Conservation (phyloP, 371 early-diverging fungal genomes). For the Mortierella sp. region DNA sequence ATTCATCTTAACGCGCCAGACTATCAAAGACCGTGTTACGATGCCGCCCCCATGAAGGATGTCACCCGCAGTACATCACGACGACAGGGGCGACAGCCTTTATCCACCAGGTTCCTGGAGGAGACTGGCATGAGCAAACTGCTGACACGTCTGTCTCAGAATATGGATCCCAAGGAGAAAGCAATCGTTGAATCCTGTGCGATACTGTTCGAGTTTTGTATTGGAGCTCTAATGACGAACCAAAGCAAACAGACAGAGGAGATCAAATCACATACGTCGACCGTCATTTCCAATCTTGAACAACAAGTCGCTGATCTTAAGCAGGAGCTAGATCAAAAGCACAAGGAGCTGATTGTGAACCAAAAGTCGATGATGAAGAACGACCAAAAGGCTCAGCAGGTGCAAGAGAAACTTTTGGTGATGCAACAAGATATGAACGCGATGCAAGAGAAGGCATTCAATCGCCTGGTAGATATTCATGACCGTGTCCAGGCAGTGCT, state of each 20-base stretch:
- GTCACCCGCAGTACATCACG: too few species aligned
- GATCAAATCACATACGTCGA: neutral
- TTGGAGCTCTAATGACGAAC: neutral
- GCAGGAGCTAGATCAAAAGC: too few species aligned
- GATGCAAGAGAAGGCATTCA: slow-evolving; percentile 5
- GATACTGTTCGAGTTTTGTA: neutral
- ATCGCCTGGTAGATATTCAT: slow-evolving; percentile 3
- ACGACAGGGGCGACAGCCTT: too few species aligned
- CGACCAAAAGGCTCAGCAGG: neutral
- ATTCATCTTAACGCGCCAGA: too few species aligned
- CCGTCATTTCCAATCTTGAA: neutral
- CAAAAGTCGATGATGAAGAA: neutral
- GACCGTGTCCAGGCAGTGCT: slow-evolving; percentile 5
- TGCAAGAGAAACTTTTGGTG: neutral
- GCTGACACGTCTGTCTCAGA: neutral
- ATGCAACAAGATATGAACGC: neutral
- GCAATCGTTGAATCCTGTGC: neutral
- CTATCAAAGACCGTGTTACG: too few species aligned
- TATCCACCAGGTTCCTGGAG: too few species aligned
- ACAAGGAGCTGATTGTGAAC: neutral
- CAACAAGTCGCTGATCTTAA: neutral
- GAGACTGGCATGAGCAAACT: too few species aligned
- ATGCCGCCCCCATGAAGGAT: too few species aligned
- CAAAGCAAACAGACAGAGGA: neutral
- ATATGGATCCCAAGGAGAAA: neutral